Base-by-base conservation (phyloP, 2,329 filamentous ascomycete genomes). In the Fusarium ambrosium region DNA sequence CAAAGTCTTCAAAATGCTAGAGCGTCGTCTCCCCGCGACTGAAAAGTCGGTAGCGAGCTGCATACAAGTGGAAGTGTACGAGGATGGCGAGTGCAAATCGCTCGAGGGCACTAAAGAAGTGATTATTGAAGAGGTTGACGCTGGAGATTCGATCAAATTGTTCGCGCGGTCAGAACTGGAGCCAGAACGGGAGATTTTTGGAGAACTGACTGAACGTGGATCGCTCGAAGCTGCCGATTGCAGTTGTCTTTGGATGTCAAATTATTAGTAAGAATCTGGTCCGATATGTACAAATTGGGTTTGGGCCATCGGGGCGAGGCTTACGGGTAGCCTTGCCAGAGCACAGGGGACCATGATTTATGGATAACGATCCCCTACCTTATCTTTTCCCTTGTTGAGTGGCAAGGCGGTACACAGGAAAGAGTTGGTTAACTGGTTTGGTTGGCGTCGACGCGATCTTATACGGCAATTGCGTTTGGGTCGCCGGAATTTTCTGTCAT, bases 181-280 rank as follows among this genome's bases (percentile, higher is more conserved):
- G 18, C 56, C 65, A 14, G 72, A 76, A 41, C 56, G 65, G 32
- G 64, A 70, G 62, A 66, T 60, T 10, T 43, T 69, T 29, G 71
- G 72, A 14, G 63, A 73, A 16, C 39, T 79, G 9, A 29, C 78
- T 13, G 67, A 69, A 51, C 67, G 74, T 69, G 32, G 32, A n/a
- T 39, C 67, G 22, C 64, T 77, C 24, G 84, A 88, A 59, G 80
- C 89, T 65, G 89, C 86, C 66, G 82, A 86, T 39, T 90, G 88
- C 64, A 87, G 86, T 10, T 90, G 88, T 72, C 82, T 88, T 73
- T 90, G 88, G 88, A 88, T 85, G 82, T 81, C 86, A 58, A 85
- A 83, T 63, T 89, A 32, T 32, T 32, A 32, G 29, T 5, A 66
- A 70, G 62, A 24, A 41, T 24, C 41, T 48, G 41, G 48, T 34